Evolutionary conservation across 768 basidiomycete species (phyloP).

Genomic region (Pleurotus pulmonarius): DNA sequence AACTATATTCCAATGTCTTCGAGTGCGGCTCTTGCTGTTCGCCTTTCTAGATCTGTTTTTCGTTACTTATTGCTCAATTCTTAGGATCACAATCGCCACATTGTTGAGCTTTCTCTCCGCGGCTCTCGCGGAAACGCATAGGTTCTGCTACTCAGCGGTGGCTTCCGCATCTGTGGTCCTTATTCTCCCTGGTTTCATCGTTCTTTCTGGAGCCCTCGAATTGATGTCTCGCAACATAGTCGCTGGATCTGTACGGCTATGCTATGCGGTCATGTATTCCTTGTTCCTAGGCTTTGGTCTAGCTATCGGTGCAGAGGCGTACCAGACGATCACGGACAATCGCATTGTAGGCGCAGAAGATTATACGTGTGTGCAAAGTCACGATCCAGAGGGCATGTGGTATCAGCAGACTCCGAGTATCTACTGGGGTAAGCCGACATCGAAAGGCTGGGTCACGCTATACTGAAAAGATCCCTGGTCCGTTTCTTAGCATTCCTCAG

Average conservation of each 20-base stretch:
- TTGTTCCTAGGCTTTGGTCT: constrained; percentile 78
- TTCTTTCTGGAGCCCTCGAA: constrained; percentile 72
- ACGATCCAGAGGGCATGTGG: constrained; percentile 62
- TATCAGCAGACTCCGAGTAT: constrained; percentile 65
- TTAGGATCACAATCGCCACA: constrained; percentile 74
- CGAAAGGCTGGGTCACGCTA: background rate
- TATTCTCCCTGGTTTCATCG: constrained; percentile 75
- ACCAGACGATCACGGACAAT: constrained; percentile 48
- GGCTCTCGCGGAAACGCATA: constrained; percentile 61
- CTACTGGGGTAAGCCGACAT: constrained; percentile 60
- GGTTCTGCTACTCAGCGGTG: constrained; percentile 79
- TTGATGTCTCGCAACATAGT: constrained; percentile 79
- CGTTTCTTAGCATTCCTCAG: constrained; percentile 54
- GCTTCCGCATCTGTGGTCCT: constrained; percentile 75
- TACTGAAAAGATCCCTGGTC: background rate
- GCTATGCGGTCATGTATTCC: constrained; percentile 79
- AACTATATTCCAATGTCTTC: constrained; percentile 78
- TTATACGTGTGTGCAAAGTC: constrained; percentile 55
- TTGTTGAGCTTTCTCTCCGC: constrained; percentile 78
- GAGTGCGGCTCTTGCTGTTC: constrained; percentile 39
- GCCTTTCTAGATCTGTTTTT: background rate
- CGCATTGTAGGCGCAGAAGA: constrained; percentile 50
- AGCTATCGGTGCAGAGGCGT: constrained; percentile 73
- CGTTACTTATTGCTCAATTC: constrained; percentile 19
- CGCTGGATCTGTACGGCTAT: constrained; percentile 78